Base-by-base conservation (phyloP, 2,329 filamentous ascomycete species). In the Hypocreales sp. region DNA sequence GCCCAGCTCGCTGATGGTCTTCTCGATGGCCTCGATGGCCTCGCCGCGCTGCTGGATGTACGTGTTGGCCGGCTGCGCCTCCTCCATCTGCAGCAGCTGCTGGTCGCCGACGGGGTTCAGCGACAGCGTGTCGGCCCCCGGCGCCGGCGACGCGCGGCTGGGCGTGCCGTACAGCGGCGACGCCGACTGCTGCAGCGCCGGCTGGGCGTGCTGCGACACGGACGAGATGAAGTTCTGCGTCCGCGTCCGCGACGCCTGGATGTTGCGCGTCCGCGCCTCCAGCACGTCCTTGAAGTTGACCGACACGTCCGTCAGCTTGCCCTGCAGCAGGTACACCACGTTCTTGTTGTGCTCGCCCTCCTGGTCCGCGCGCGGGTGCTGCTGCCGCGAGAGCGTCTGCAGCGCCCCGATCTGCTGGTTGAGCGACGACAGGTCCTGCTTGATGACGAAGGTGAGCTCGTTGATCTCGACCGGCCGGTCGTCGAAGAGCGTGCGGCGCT, bases 301-400 rank as follows among this genome's bases (percentile, higher is more conserved):
- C 15, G 80, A 81, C 4, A 98, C 87, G 45, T 93, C 84, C 21
- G 84, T 87, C 22, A 95, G 63, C 47, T 90, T 90, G 35, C 83
- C 82, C 55, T 94, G 84, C 12, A 95, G 60, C 47, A 95, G 66
- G 35, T 92, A 75, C 4, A 94, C 81, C 18, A 95, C 90, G 47
- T 95, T 94, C 56, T 93, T 92, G 61, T 92, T 93, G 59, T 98
- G 92, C 48, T 95, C 86, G 40, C 84, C 84, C 53, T 93, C 83
- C 47, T 94, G 86, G 40, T 70, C 72, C 36, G 58, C 62, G 39
- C 63, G 68, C 23, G 80, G 78, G 41, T 87, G 79, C 51, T 86
- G 77, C 32, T 80, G 69, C 29, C 75, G 70, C 10, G 83, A 78
- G 24, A 94, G 64, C 6, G 67, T 58, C 47, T 92, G 81, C n/a